Base-by-base conservation (phyloP, 345 rosid genomes). In the Lepidium sativum region DNA sequence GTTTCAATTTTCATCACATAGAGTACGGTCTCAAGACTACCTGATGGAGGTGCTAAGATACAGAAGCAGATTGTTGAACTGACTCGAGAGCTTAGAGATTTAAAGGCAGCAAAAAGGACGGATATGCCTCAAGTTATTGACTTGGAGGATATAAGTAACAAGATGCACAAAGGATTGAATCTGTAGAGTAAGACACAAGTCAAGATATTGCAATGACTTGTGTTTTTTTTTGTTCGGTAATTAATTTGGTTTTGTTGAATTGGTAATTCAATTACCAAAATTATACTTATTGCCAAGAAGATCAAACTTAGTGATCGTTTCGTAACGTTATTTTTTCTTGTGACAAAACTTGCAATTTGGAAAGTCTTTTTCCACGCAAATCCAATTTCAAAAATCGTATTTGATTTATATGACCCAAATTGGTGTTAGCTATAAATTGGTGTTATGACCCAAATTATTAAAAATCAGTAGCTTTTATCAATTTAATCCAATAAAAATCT, bases 11-110 rank as follows among this genome's bases (percentile, higher is more conserved):
- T 49, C 50, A 42, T 60, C 41, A 12, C 38, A 58, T 84, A 94
- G 99, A 76, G 5, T 31, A 82, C 79, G 2, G 68, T 90, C 15
- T 80, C 91, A 33, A 86, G 77, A 58, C 70, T 94, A 62, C 92
- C 99, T 2, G 99, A 94, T 65, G 74, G 77, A 70, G 99, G 99
- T 52, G 85, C 75, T 3, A 90, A 81, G 66, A 29, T 90, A 48
- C 83, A 76, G 68, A 83, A 81, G 72, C 87, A 90, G 79, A 84
- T 94, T 41, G 68, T 71, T 1, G 91, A 82, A 48, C 39, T 90
- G 76, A 81, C 81, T 41, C 62, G 21, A 20, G 89, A 88, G 80
- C 96, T 94, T 4, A 17, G 73, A 40, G 79, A 72, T 63, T 62
- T 79, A 8, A 80, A 62, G 49, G 76, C 70, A 71, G 82, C 78